Percentiles rank a stretch among this genome's conserved stretches.
phyloP scores from a whole-genome alignment of 441 rosid species.

The Arabidopsis hybrid region DNA sequence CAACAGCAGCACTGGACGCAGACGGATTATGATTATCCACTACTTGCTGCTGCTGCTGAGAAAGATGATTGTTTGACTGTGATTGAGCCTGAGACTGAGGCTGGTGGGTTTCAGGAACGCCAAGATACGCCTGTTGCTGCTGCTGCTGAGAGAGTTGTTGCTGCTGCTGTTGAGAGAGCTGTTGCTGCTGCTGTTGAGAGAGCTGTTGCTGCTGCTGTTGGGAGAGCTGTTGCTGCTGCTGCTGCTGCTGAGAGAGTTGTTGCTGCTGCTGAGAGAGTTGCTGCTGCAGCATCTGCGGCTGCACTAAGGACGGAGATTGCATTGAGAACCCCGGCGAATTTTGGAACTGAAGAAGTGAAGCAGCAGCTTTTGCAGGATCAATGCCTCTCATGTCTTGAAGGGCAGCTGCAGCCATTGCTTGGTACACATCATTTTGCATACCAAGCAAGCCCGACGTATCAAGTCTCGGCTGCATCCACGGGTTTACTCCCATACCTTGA shows the following conservation, averaged over 20 bases:
- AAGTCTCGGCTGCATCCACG: conserved; percentile 95
- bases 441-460: conserved; percentile 82
- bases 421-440: conserved; percentile 86
- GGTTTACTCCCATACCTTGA: conserved; percentile 82
- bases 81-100: conserved; percentile 61
- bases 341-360: conserved; percentile 74
- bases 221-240: too few species aligned
- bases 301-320: conserved; percentile 64
- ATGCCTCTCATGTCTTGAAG: conserved; percentile 88
- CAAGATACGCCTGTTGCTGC: conserved; percentile 64
- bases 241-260: conserved; percentile 25
- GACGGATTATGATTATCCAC: conserved; percentile 67
- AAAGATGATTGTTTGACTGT: conserved; percentile 61
- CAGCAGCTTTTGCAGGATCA: conserved; percentile 54
- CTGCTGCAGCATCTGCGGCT: conserved; percentile 71
- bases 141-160: conserved; percentile 34
- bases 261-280: conserved; percentile 69
- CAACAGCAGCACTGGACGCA: conserved; percentile 46
- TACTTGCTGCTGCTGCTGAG: conserved; percentile 72
- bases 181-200: conserved; percentile 59
- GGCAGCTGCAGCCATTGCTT: conserved; percentile 97
- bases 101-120: conserved; percentile 66
- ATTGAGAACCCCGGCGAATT: conserved; percentile 64
- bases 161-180: conserved; percentile 67
- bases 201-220: too few species aligned